These are phyloP conservation scores for Cicer judaicum DNA, from an alignment of 306 rosid species.

Conservation along the genomic window DNA sequence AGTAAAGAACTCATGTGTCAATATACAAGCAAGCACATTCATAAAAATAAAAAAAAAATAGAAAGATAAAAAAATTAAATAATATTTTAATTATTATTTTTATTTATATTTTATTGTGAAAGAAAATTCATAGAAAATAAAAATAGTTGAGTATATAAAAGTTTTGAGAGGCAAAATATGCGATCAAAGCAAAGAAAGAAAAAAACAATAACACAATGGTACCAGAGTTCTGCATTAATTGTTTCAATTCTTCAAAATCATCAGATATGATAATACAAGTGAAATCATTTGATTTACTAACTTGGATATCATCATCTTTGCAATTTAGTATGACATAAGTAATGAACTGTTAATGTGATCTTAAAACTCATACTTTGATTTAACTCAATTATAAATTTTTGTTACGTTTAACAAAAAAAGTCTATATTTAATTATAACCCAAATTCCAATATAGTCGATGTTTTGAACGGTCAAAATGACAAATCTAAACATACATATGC, in stretches of 20 bases:
- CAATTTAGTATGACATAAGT: background rate
- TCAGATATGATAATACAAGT: background rate
- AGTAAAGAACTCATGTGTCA: too few relatives aligned
- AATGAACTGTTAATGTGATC: background rate
- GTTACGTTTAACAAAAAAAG: too few relatives aligned
- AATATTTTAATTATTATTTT: too few relatives aligned
- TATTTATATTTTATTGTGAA: too few relatives aligned
- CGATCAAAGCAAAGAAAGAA: background rate
- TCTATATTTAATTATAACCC: constrained; percentile 7
- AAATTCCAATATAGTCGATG: constrained; percentile 10
- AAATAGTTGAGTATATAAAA: background rate
- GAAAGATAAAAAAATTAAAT: too few relatives aligned
- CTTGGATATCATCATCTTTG: background rate
- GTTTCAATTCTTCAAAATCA: background rate
- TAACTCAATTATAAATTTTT: background rate
- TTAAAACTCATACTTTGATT: background rate
- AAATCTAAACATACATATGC: constrained; percentile 36
- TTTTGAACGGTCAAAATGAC: background rate
- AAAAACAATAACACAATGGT: too few relatives aligned
- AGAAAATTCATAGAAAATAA: background rate
- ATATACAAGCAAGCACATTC: too few relatives aligned
- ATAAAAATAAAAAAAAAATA: too few relatives aligned
- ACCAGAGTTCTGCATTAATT: background rate
- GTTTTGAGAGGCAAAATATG: background rate
- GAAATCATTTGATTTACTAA: background rate